Percentiles rank a stretch among this genome's conserved stretches.
These are phyloP conservation scores for Diaporthe humulicola DNA, from an alignment of 2,329 filamentous ascomycete genomes.

Conservation along the genomic window DNA sequence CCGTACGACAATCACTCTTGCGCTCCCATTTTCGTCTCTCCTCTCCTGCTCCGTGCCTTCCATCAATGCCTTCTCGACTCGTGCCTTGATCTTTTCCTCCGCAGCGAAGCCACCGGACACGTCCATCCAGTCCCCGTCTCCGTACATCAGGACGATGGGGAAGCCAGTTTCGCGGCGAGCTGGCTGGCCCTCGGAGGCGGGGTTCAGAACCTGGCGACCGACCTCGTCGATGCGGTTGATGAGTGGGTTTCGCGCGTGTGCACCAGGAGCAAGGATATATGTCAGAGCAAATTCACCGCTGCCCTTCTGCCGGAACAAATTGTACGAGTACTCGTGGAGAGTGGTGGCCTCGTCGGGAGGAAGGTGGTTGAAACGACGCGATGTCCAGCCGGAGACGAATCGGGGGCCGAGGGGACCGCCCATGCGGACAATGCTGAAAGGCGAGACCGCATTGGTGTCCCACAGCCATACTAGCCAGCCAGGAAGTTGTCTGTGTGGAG, in stretches of 20 bases:
- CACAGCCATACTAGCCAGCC: constrained; percentile 94
- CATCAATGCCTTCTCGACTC: constrained; percentile 70
- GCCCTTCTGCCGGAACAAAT: constrained; percentile 91
- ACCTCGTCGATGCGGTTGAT: constrained; percentile 90
- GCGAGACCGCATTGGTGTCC: constrained; percentile 92
- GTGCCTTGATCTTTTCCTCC: constrained; percentile 81
- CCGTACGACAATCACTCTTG: constrained; percentile 83
- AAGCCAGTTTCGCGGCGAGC: constrained; percentile 72
- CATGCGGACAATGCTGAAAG: constrained; percentile 91
- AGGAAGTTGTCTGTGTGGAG: constrained; percentile 72
- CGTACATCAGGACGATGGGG: constrained; percentile 94
- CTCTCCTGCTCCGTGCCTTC: constrained; percentile 77
- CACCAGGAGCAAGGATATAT: constrained; percentile 93
- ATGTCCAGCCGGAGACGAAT: constrained; percentile 95
- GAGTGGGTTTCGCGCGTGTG: constrained; percentile 88
- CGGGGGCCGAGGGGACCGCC: constrained; percentile 90
- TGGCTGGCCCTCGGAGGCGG: constrained; percentile 49
- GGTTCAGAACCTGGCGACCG: constrained; percentile 75
- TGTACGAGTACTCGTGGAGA: constrained; percentile 94
- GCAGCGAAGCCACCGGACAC: constrained; percentile 86
- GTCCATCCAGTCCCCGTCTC: constrained; percentile 99
- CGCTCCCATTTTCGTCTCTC: constrained; percentile 80
- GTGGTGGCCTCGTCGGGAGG: constrained; percentile 83
- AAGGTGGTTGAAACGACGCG: constrained; percentile 90
- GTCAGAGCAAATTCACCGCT: constrained; percentile 94